Evolutionary conservation across 768 basidiomycete genomes (phyloP).

Genomic region (Gautieria morchelliformis): DNA sequence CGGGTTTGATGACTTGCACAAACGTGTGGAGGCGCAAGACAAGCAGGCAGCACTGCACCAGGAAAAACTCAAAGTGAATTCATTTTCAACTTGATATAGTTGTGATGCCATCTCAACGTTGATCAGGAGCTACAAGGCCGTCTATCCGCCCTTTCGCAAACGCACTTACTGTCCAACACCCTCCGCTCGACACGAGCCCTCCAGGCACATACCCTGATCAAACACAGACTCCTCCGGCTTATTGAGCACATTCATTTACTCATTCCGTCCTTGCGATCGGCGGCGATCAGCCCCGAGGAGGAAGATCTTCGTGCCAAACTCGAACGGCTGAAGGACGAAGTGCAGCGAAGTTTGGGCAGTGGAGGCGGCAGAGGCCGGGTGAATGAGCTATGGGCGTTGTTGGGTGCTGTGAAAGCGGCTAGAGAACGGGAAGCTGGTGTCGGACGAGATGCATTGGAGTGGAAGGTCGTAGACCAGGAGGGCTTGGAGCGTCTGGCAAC

Average conservation of each 20-base stretch:
- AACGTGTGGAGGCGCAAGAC: constrained; percentile 68
- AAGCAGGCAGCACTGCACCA: constrained; percentile 57
- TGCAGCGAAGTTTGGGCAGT: constrained; percentile 22
- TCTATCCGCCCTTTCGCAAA: constrained; percentile 47
- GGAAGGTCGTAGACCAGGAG: constrained; percentile 83
- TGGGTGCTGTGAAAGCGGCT: constrained; percentile 59
- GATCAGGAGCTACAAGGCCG: constrained; percentile 57
- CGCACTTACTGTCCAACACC: constrained; percentile 57
- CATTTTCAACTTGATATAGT: neutral
- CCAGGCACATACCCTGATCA: constrained; percentile 56
- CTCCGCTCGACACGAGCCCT: constrained; percentile 57
- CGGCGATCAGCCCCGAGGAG: constrained; percentile 71
- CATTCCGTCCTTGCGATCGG: constrained; percentile 65
- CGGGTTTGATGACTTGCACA: constrained; percentile 74
- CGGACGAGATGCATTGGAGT: constrained; percentile 34
- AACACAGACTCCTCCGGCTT: constrained; percentile 57
- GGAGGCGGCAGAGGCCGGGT: constrained; percentile 53
- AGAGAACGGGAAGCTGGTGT: constrained; percentile 34
- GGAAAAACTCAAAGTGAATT: constrained; percentile 47
- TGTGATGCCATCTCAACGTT: neutral
- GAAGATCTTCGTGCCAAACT: constrained; percentile 61
- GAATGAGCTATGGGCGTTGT: constrained; percentile 79
- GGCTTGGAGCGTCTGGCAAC: constrained; percentile 68
- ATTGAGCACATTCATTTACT: constrained; percentile 72
- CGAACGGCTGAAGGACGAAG: constrained; percentile 68